Evolutionary conservation across 1,139 yeast species (phyloP), one percentile per base, ranked within the genome.

Genomic region (Debaryomyces singareniensis): DNA sequence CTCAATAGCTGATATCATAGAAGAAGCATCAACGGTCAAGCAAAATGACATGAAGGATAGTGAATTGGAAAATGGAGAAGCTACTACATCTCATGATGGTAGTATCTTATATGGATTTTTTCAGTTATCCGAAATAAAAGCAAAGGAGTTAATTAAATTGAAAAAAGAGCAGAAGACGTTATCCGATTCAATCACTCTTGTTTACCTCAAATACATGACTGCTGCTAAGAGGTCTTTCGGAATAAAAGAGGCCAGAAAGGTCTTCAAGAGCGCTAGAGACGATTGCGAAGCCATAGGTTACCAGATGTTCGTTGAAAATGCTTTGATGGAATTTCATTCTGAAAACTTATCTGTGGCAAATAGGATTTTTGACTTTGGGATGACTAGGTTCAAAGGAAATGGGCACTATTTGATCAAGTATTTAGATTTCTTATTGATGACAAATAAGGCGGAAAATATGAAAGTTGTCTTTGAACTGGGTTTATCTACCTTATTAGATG

Each of bases 221-320:
- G 63, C 79, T 10, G 61, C 72, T 42, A 80, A 78, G 45, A 59
- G 86, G 40, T 47, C 74, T n/a, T 62, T 66, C 26, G 83, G 84
- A 3, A 72, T 85, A 30, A 71, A 79, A 33, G 89, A 81, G 37
- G 84, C 93, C 5, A 69, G 97, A 37, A 60, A 69, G 26, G 62
- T 80, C 2, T 81, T 81, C 47, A 70, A 82, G 32, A 71, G 67
- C 38, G 77, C 78, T 24, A 58, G 75, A 34, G 69, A 72, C 42
- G 55, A 49, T 35, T 68, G 70, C 40, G 62, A 65, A 18, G 55
- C 61, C 7, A 57, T 83, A 27, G 81, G 94, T 0, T 76, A 77
- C 58, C 86, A 84, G 41, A 71, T 91, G 20, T 91, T 72, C 52
- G 78, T 80, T 16, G 93, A 85, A 32, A 81, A 85, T 44, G 95